Evolutionary conservation across 192 early-diverging fungal species (phyloP).

Genomic region (Rhizophagus prolifer): DNA sequence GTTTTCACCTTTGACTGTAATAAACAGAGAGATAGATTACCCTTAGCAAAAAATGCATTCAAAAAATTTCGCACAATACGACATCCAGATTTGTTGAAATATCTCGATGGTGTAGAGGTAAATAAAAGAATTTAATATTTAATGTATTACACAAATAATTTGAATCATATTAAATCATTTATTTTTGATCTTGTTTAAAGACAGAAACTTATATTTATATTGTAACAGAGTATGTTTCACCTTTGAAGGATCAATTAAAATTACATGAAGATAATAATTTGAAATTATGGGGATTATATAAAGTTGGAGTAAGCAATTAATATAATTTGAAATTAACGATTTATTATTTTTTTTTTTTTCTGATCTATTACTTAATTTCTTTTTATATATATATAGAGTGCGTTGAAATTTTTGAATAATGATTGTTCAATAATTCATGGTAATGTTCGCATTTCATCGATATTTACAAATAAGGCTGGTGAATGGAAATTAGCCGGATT

Average conservation of each 20-base stretch:
- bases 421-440: conserved; percentile 89
- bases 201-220: conserved; percentile 78
- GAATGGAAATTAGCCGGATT: conserved; percentile 96
- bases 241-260: conserved; percentile 58
- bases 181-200: conserved; percentile 38
- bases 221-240: conserved; percentile 82
- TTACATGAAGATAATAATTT: conserved; percentile 58
- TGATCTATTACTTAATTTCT: background rate
- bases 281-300: conserved; percentile 85
- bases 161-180: background rate
- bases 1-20: conserved; percentile 83
- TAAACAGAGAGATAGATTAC: conserved; percentile 65
- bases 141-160: background rate
- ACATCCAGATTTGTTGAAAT: conserved; percentile 84
- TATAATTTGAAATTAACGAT: background rate
- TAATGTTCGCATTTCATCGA: conserved; percentile 72
- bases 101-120: conserved; percentile 88
- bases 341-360: background rate
- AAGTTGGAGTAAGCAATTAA: conserved; percentile 67
- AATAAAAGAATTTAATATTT: background rate
- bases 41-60: conserved; percentile 85
- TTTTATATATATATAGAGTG: conserved; percentile 50
- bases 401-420: conserved; percentile 82
- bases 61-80: conserved; percentile 85
- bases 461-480: conserved; percentile 87